These are phyloP conservation scores for Euphorbia pulcherrima DNA, from an alignment of 345 rosid genomes.

Conservation along the genomic window DNA sequence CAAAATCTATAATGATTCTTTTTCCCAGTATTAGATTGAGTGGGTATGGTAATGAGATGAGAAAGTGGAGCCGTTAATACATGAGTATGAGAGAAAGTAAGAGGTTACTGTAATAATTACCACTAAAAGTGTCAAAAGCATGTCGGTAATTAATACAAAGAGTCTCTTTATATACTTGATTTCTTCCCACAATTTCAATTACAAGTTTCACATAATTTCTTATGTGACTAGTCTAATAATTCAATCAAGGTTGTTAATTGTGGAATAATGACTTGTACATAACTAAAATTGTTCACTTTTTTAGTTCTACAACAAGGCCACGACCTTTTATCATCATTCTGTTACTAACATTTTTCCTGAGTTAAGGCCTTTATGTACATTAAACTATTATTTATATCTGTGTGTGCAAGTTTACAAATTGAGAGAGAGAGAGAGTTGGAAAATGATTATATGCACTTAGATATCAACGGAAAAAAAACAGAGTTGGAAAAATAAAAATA, in stretches of 20 bases:
- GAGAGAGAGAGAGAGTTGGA: no score
- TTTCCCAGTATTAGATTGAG: no score
- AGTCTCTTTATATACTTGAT: constrained; percentile 9
- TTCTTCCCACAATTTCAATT: neutral
- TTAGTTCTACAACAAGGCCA: neutral
- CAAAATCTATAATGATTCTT: no score
- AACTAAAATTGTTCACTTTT: no score
- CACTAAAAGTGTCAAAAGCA: neutral
- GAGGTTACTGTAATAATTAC: neutral
- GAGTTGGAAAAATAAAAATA: no score
- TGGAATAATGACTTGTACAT: neutral
- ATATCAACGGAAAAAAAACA: no score
- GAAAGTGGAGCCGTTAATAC: constrained; percentile 32
- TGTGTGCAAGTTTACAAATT: no score
- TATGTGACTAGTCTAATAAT: neutral
- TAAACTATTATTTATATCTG: no score
- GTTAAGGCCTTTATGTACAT: no score
- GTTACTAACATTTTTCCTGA: no score
- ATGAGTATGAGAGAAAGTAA: neutral
- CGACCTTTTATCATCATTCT: neutral
- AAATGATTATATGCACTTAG: no score
- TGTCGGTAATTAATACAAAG: constrained; percentile 6
- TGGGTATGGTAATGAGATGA: no score
- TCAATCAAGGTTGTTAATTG: neutral
- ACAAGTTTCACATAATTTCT: neutral